Base-by-base conservation (phyloP, 176 grass and related monocot genomes). In the Metroxylon sagu region DNA sequence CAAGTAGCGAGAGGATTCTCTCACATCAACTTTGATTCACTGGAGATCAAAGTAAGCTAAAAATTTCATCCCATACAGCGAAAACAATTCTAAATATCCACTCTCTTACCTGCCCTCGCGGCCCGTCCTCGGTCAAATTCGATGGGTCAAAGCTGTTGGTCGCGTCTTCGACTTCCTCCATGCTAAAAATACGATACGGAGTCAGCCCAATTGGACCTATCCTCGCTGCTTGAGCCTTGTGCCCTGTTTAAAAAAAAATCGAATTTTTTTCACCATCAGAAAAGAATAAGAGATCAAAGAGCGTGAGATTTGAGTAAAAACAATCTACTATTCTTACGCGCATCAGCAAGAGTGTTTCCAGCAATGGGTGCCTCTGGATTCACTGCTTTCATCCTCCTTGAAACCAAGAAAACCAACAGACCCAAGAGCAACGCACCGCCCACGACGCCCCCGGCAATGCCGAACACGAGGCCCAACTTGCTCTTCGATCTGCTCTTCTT, bases 91-190 rank as follows among this genome's bases (percentile, higher is more conserved):
- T 14, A 43, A 12, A 14, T 43, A 43, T 43, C 14, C 35, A 43
- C 8, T 14, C 35, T 43, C 35, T 14, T 85, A 98, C 93, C 87
- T 92, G 84, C 70, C 51, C 64, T 69, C 68, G 62, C 59, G 72
- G 50, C 57, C 57, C 60, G 54, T 62, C 66, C 48, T 78, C 84
- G 59, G 81, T 83, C 59, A 97, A 53, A 76, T 83, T 92, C 53
- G 87, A 80, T 28, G 60, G 56, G 17, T 76, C 71, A 16, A 98
- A 92, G 60, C 76, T 78, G 26, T 81, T 27, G 0, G 87, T 98
- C 72, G 79, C 81, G 66, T 91, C 93, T 81, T 92, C 70, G 61
- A 98, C 26, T 52, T 98, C 93, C 59, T 98, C 93, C 3, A 81
- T 21, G 12, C 59, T 77, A 53, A 88, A 92, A 27, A 68, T 19